phyloP scores from a whole-genome alignment of 2,329 filamentous ascomycete species.

The Hirsutella rhossiliensis region DNA sequence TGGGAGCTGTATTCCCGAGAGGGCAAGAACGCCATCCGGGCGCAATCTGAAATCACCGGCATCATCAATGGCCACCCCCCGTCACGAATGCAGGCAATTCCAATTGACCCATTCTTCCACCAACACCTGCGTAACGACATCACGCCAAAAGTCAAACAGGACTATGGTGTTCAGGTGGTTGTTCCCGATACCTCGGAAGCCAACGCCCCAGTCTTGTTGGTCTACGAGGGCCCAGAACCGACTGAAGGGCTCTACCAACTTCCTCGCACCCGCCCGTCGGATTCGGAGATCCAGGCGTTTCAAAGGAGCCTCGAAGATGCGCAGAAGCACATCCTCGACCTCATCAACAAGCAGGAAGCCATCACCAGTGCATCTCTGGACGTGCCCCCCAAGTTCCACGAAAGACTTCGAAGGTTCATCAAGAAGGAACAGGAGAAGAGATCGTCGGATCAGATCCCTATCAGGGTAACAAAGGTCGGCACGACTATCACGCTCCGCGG shows the following conservation, averaged over 20 bases:
- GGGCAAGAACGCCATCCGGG: constrained; percentile 68
- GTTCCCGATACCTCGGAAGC: constrained; percentile 52
- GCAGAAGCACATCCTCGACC: constrained; percentile 40
- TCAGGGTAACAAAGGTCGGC: constrained; percentile 46
- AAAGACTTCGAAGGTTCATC: constrained; percentile 51
- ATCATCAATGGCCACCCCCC: constrained; percentile 66
- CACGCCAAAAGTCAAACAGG: constrained; percentile 48
- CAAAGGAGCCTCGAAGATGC: constrained; percentile 43
- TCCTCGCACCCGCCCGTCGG: constrained; percentile 39
- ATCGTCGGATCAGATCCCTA: constrained; percentile 44
- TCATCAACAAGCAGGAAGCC: constrained; percentile 47
- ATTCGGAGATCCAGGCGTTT: constrained; percentile 40
- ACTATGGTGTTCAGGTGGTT: constrained; percentile 62
- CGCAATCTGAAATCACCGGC: constrained; percentile 61
- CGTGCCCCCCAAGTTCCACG: constrained; percentile 51
- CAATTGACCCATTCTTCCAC: constrained; percentile 71
- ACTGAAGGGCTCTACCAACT: constrained; percentile 35
- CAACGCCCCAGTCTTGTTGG: constrained; percentile 53
- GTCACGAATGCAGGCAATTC: constrained; percentile 52
- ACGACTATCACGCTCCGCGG: constrained; percentile 63
- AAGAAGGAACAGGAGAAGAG: constrained; percentile 50
- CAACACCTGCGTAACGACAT: constrained; percentile 56
- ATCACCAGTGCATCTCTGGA: constrained; percentile 40
- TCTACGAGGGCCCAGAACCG: constrained; percentile 56
- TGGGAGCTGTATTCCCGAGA: constrained; percentile 88